phyloP scores from a whole-genome alignment of 139 green algal genomes.

The Nannochloris sp. region DNA sequence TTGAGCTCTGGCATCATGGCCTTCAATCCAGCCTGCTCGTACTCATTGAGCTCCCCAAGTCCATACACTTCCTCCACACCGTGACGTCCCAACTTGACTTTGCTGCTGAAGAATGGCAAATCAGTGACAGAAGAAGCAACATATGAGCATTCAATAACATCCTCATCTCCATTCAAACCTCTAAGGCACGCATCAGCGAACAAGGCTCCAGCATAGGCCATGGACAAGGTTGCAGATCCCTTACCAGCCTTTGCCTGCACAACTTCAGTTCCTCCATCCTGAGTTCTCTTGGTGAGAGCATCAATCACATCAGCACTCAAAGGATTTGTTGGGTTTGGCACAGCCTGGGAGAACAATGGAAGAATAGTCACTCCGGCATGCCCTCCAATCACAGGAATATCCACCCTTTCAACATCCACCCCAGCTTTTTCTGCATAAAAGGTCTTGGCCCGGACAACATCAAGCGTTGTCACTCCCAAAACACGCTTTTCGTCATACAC shows the following conservation, averaged over 20 bases:
- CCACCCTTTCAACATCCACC: slow-evolving; percentile 71
- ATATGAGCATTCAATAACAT: slow-evolving; percentile 73
- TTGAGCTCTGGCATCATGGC: slow-evolving; percentile 72
- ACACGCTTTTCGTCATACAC: slow-evolving; percentile 61
- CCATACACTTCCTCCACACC: slow-evolving; percentile 72
- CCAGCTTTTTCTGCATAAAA: slow-evolving; percentile 78
- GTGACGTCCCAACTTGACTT: slow-evolving; percentile 74
- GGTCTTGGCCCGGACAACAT: slow-evolving; percentile 73
- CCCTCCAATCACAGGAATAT: slow-evolving; percentile 94
- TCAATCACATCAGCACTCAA: slow-evolving; percentile 75
- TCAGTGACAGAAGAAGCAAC: slow-evolving; percentile 77
- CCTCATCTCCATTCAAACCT: slow-evolving; percentile 77
- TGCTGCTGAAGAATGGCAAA: slow-evolving; percentile 87
- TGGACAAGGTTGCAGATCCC: slow-evolving; percentile 86
- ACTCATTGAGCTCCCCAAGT: slow-evolving; percentile 71
- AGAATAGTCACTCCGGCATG: slow-evolving; percentile 98
- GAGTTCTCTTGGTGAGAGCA: slow-evolving; percentile 91
- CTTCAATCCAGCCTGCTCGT: slow-evolving; percentile 79
- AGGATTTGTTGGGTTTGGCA: slow-evolving; percentile 40
- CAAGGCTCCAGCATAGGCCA: slow-evolving; percentile 94
- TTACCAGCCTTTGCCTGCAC: slow-evolving; percentile 86
- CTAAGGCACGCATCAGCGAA: slow-evolving; percentile 89
- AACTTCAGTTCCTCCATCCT: slow-evolving; percentile 98
- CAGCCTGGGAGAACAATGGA: slow-evolving; percentile 87
- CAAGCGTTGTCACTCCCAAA: slow-evolving; percentile 79